Base-by-base conservation (phyloP, 2,329 filamentous ascomycete species). In the Aureobasidium vineae region DNA sequence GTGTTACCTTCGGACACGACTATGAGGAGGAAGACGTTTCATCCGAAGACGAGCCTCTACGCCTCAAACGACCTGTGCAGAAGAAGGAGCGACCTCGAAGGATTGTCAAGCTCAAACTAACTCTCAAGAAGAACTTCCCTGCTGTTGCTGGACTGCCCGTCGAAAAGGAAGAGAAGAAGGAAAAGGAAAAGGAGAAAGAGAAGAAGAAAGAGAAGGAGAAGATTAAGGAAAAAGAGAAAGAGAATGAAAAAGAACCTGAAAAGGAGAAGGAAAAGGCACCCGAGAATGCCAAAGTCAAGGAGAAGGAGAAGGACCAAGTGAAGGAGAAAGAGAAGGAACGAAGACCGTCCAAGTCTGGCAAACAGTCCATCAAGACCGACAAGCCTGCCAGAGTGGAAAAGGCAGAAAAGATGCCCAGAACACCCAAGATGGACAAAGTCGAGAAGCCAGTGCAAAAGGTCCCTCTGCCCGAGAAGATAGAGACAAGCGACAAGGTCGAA, bases 21-120 rank as follows among this genome's bases (percentile, higher is more conserved):
- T 84, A 86, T 68, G 86, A 83, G 2, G 86, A 84, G 8, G 78
- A 79, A 63, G 76, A 76, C 64, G 10, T 56, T 3, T 70, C 68
- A 16, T 64, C 63, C 7, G 53, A 64, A 19, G 66, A 68, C 19
- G 50, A 60, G 45, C 61, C 66, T 15, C 47, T 68, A 5, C 53
- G 66, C 26, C 67, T 71, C 40, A 72, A 71, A 65, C 52, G 68
- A 21, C 49, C 49, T 5, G 23, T 53, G 31, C 66, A 60, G 63
- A 68, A 66, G 67, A 63, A 47, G 47, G 61, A 64, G 28, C 61
- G 16, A n/a, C 61, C 49, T 16, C 49, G 38, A 23, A 68, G 21
- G 49, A 66, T 65, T 6, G 47, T 68, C 54, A 76, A 77, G 69
- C 68, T 71, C 47, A 77, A 75, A 63, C 54, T 70, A 49, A 74